phyloP scores from a whole-genome alignment of 306 rosid genomes.

The Cicer chorassanicum region DNA sequence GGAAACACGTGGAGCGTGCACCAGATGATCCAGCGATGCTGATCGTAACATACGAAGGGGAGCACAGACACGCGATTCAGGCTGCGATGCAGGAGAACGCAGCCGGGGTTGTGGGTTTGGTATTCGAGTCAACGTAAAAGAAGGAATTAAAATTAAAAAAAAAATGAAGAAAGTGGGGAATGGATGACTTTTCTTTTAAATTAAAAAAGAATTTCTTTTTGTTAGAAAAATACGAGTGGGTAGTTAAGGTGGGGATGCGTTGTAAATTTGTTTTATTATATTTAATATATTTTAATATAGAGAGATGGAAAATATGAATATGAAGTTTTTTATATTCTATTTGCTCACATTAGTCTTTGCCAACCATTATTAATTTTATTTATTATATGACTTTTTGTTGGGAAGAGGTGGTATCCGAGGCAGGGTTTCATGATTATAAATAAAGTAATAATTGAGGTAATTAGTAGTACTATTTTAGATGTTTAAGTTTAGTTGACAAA shows the following conservation, averaged over 20 bases:
- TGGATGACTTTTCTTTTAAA: constrained; percentile 24
- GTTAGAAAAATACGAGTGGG: neutral
- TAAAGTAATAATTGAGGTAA: neutral
- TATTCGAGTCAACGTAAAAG: constrained; percentile 61
- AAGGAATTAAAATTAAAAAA: neutral
- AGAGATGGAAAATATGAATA: constrained; percentile 43
- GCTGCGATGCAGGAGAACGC: constrained; percentile 64
- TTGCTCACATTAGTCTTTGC: neutral
- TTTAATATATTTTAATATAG: constrained; percentile 5
- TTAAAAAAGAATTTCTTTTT: neutral
- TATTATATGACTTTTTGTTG: too few species aligned
- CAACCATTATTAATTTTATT: neutral
- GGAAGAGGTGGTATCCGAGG: too few species aligned
- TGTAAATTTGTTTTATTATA: constrained; percentile 52
- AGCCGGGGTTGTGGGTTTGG: constrained; percentile 63
- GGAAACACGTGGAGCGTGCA: constrained; percentile 94
- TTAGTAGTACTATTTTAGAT: neutral
- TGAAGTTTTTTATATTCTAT: constrained; percentile 14
- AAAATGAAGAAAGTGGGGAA: neutral
- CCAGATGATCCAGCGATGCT: constrained; percentile 85
- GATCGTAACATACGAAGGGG: constrained; percentile 93
- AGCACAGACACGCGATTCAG: constrained; percentile 71
- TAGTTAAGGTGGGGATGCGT: constrained; percentile 34
- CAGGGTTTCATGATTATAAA: too few species aligned
- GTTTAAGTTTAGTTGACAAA: constrained; percentile 4